Percentiles rank a stretch among this genome's conserved stretches.
These are phyloP conservation scores for Pinus tabuliformis DNA, from an alignment of 75 land plant species.

Conservation along the genomic window DNA sequence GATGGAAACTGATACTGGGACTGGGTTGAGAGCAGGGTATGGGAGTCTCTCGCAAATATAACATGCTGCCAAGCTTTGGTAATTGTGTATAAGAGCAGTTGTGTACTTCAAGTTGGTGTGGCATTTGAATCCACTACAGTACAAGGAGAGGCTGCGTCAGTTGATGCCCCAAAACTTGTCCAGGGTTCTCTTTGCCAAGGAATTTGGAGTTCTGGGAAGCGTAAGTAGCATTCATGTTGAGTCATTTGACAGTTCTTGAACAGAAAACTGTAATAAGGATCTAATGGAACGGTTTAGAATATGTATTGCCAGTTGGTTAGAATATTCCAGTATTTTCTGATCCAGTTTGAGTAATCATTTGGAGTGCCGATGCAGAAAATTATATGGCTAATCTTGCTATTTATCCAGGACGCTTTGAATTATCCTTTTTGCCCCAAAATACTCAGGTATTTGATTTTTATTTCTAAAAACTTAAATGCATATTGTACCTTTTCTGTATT, in stretches of 20 bases:
- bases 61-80: constrained; percentile 79
- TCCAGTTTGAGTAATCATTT: constrained; percentile 4
- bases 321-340: not conserved
- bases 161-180: constrained; percentile 49
- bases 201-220: constrained; percentile 55
- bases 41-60: constrained; percentile 66
- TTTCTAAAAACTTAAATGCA: not conserved
- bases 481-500: no score
- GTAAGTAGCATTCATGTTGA: constrained; percentile 23
- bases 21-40: constrained; percentile 55
- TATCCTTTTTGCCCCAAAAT: constrained; percentile 80
- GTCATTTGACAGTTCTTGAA: not conserved
- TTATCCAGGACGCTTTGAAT: constrained; percentile 84
- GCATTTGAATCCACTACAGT: constrained; percentile 47
- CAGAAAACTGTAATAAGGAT: no score
- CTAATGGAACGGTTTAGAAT: not conserved
- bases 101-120: constrained; percentile 73
- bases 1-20: constrained; percentile 6
- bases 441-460: constrained; percentile 63
- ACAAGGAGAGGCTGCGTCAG: constrained; percentile 39
- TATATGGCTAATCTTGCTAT: constrained; percentile 91
- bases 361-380: constrained; percentile 51
- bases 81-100: constrained; percentile 47
- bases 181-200: constrained; percentile 64
- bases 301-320: not conserved